Evolutionary conservation across 1,284 basidiomycete genomes (phyloP).

Genomic region (Trametes versicolor): DNA sequence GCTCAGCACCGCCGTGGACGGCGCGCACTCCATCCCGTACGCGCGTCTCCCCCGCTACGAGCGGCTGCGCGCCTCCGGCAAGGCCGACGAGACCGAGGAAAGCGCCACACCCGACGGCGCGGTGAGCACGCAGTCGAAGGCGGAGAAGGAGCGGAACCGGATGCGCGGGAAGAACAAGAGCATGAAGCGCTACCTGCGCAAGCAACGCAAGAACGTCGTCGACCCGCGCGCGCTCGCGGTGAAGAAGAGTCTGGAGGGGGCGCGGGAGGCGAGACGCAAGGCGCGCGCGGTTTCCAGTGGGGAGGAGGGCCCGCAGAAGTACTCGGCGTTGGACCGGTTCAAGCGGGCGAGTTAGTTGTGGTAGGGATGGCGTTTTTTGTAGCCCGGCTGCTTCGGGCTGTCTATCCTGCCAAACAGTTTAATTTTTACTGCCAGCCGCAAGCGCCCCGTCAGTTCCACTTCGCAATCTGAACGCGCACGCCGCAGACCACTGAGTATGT

Average conservation of each 20-base stretch:
- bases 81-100: slow-evolving; percentile 74
- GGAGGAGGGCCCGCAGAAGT: slow-evolving; percentile 52
- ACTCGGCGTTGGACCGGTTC: slow-evolving; percentile 78
- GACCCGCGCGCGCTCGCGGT: slow-evolving; percentile 83
- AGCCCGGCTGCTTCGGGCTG: not conserved
- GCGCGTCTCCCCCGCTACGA: slow-evolving; percentile 80
- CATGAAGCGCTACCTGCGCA: slow-evolving; percentile 85
- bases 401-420: not conserved
- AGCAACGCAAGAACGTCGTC: slow-evolving; percentile 93
- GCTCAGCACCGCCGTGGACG: slow-evolving; percentile 64
- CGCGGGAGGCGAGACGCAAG: slow-evolving; percentile 61
- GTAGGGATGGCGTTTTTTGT: not conserved
- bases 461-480: no score
- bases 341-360: slow-evolving; percentile 32
- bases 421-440: not conserved
- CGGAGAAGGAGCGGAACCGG: slow-evolving; percentile 79
- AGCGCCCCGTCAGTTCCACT: no score
- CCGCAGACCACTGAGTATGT: no score
- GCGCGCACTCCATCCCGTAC: slow-evolving; percentile 67
- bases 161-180: slow-evolving; percentile 89
- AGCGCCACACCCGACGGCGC: slow-evolving; percentile 33
- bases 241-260: slow-evolving; percentile 73
- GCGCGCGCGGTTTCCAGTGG: slow-evolving; percentile 55
- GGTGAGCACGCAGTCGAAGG: slow-evolving; percentile 33
- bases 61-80: slow-evolving; percentile 74